phyloP scores from a whole-genome alignment of 2,329 filamentous ascomycete genomes.

The Ascomycota sp. region DNA sequence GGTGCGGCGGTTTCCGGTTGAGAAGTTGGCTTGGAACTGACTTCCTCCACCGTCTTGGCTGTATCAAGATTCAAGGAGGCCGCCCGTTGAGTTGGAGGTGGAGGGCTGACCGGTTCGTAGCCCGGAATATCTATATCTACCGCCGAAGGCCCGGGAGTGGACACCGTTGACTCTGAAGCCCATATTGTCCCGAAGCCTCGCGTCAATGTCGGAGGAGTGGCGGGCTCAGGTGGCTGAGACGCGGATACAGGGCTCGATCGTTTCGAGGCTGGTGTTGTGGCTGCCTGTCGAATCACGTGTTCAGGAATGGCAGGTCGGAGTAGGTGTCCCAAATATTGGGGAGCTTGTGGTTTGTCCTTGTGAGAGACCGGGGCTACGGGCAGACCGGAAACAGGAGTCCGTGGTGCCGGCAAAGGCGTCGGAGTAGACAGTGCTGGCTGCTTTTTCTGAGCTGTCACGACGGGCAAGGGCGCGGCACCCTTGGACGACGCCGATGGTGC shows the following conservation, averaged over 20 bases:
- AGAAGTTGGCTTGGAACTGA: slow-evolving; percentile 7
- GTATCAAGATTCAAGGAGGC: slow-evolving; percentile 16
- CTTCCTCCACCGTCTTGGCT: slow-evolving; percentile 13
- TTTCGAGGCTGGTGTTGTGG: slow-evolving; percentile 12
- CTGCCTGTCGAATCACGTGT: slow-evolving; percentile 19
- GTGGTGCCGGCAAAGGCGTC: slow-evolving; percentile 7
- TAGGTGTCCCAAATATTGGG: slow-evolving; percentile 12
- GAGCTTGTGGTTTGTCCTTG: slow-evolving; percentile 10
- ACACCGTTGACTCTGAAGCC: slow-evolving; percentile 34
- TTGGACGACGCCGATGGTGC: slow-evolving; percentile 10
- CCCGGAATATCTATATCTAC: slow-evolving; percentile 28
- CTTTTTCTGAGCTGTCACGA: slow-evolving; percentile 12
- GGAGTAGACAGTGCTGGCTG: slow-evolving; percentile 7
- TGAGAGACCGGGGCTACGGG: slow-evolving; percentile 7
- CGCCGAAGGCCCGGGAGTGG: slow-evolving; percentile 26
- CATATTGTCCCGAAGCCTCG: slow-evolving; percentile 34
- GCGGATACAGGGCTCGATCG: slow-evolving; percentile 10
- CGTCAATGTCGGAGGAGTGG: slow-evolving; percentile 9
- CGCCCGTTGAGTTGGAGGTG: slow-evolving; percentile 11
- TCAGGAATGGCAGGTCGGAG: slow-evolving; percentile 19
- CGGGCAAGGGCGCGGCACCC: slow-evolving; percentile 4
- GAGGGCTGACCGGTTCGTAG: slow-evolving; percentile 38
- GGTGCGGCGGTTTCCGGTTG: slow-evolving; percentile 8
- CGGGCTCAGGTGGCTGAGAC: slow-evolving; percentile 15
- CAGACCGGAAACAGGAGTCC: slow-evolving; percentile 7